Evolutionary conservation across 164 flowering plant species (phyloP).

Genomic region (Nelumbo lutea): DNA sequence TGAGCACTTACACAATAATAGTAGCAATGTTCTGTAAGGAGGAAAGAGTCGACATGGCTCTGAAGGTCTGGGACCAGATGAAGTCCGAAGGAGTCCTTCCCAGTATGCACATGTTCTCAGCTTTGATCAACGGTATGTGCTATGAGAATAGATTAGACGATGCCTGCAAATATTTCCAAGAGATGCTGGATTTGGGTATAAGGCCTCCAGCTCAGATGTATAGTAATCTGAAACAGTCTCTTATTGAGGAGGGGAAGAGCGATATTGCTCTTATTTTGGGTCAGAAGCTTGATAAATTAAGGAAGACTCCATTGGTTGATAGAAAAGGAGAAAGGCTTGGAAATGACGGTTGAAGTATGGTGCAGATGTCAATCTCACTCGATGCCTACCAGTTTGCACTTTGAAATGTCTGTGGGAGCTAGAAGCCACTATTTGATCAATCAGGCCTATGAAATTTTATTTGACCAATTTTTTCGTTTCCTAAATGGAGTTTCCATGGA

Average conservation of each 20-base stretch:
- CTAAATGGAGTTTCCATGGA: too few species aligned
- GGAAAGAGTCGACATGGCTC: constrained; percentile 49
- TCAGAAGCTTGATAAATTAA: constrained; percentile 48
- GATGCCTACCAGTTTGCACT: too few species aligned
- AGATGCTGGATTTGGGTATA: constrained; percentile 83
- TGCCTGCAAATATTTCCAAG: constrained; percentile 63
- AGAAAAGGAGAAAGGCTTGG: constrained; percentile 8
- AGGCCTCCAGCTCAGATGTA: constrained; percentile 67
- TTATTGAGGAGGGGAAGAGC: constrained; percentile 57
- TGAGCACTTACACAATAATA: constrained; percentile 64
- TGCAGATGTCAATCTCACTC: neutral
- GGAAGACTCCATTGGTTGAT: constrained; percentile 41
- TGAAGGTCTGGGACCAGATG: constrained; percentile 68
- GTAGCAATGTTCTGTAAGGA: constrained; percentile 73
- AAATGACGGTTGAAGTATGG: too few species aligned
- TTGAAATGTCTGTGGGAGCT: too few species aligned
- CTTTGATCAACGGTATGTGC: constrained; percentile 56
- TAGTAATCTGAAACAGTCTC: constrained; percentile 57
- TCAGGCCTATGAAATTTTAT: too few species aligned
- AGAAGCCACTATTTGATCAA: too few species aligned
- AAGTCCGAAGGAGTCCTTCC: constrained; percentile 68
- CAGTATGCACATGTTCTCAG: constrained; percentile 74
- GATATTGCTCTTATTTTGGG: constrained; percentile 42
- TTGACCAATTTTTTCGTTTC: too few species aligned
- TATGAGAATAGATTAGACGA: constrained; percentile 56